Base-by-base conservation (phyloP, 2,329 filamentous ascomycete genomes). In the Ampelomyces quisqualis region DNA sequence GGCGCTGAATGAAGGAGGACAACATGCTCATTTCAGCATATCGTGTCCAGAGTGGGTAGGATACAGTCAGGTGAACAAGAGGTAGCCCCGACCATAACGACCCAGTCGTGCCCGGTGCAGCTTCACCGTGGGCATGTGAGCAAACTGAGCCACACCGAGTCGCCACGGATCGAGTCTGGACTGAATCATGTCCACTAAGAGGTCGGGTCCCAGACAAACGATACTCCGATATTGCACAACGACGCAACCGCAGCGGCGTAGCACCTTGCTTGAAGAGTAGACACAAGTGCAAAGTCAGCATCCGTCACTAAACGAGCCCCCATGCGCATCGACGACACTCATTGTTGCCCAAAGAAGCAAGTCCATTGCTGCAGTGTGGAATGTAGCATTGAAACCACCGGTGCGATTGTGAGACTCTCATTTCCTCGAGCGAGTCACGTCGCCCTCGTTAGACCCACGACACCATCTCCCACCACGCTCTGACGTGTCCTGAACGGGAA, bases 21-120 rank as follows among this genome's bases (percentile, higher is more conserved):
- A 71, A 58, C 40, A 70, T 49, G 54, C 60, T 70, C 68, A 71
- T 70, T 40, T 52, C 53, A 49, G 38, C 55, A 62, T 64, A 24
- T 24, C 43, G 29, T 23, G 38, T 30, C 34, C n/a, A n/a, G n/a
- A n/a, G n/a, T n/a, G n/a, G n/a, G n/a, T n/a, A n/a, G n/a, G n/a
- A n/a, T n/a, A n/a, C n/a, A n/a, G n/a, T n/a, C n/a, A n/a, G n/a
- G n/a, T n/a, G n/a, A n/a, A n/a, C n/a, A n/a, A n/a, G n/a, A n/a
- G n/a, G n/a, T n/a, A n/a, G n/a, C n/a, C n/a, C n/a, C n/a, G n/a
- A n/a, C n/a, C n/a, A n/a, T n/a, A n/a, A n/a, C n/a, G n/a, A n/a
- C n/a, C n/a, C n/a, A n/a, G n/a, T n/a, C n/a, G n/a, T n/a, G n/a
- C n/a, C n/a, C n/a, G n/a, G n/a, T n/a, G n/a, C n/a, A n/a, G n/a